These are phyloP conservation scores for Globisporangium spinosum DNA, from an alignment of 352 stramenopile genomes.

Conservation along the genomic window DNA sequence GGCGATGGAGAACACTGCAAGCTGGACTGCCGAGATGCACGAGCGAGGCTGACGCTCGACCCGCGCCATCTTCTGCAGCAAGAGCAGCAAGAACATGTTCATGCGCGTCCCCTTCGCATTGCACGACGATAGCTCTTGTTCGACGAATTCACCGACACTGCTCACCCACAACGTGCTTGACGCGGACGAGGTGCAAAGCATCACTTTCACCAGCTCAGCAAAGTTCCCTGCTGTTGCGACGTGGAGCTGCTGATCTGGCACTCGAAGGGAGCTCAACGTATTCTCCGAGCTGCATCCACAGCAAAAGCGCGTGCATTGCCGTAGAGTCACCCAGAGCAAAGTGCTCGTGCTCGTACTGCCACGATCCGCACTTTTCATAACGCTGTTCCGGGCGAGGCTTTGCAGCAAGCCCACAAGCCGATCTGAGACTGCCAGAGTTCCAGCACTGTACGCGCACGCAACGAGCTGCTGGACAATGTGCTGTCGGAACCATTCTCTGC, in stretches of 20 bases:
- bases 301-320: conserved; percentile 55
- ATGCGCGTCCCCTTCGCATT: conserved; percentile 27
- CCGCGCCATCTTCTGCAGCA: conserved; percentile 42
- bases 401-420: conserved; percentile 30
- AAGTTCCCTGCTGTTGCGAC: conserved; percentile 29
- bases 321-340: conserved; percentile 48
- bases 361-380: not conserved
- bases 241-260: conserved; percentile 21
- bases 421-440: conserved; percentile 19
- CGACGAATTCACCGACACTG: conserved; percentile 35
- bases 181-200: conserved; percentile 24
- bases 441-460: conserved; percentile 32
- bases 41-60: conserved; percentile 8
- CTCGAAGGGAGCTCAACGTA: not conserved
- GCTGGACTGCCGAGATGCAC: conserved; percentile 30
- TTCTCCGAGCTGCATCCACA: conserved; percentile 31
- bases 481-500: conserved; percentile 35
- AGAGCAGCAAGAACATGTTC: conserved; percentile 51
- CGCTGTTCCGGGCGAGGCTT: conserved; percentile 19
- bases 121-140: conserved; percentile 50
- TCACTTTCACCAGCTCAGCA: conserved; percentile 43
- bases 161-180: conserved; percentile 8
- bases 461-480: conserved; percentile 48
- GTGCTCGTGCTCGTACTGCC: conserved; percentile 14
- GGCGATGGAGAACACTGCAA: conserved; percentile 39